Conservation (phyloP, 352 stramenopile species). For the Globisporangium okanoganense region DNA sequence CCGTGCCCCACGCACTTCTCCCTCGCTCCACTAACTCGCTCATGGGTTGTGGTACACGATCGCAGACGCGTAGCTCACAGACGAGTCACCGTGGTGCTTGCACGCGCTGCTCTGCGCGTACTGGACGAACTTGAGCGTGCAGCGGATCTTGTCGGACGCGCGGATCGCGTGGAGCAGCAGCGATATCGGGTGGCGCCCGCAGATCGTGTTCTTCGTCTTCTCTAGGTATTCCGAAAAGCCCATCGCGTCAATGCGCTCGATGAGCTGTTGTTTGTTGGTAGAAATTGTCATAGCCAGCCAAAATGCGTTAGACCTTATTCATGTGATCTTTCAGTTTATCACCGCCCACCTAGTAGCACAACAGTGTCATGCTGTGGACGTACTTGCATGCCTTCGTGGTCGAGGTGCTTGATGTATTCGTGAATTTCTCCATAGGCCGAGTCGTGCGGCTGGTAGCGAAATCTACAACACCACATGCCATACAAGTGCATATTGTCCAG, state of each 20-base stretch:
- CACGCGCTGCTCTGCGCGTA: conserved; percentile 92
- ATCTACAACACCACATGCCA: conserved; percentile 50
- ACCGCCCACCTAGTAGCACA: background rate
- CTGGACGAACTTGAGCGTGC: conserved; percentile 88
- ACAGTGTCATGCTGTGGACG: background rate
- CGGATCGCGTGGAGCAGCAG: conserved; percentile 63
- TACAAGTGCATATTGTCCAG: too few relatives aligned
- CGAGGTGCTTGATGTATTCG: conserved; percentile 95
- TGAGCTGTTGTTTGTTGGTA: too few relatives aligned
- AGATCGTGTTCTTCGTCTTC: conserved; percentile 96
- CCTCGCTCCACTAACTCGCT: background rate
- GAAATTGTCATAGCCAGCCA: too few relatives aligned
- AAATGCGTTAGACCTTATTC: background rate
- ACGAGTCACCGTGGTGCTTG: conserved; percentile 84
- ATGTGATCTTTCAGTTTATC: background rate
- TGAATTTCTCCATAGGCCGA: conserved; percentile 87
- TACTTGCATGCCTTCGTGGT: conserved; percentile 86
- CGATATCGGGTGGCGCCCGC: conserved; percentile 94
- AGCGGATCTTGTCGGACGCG: conserved; percentile 53
- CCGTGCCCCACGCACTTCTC: background rate
- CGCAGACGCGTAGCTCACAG: conserved; percentile 94
- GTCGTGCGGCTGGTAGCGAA: conserved; percentile 89
- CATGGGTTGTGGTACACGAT: conserved; percentile 74
- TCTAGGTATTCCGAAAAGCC: conserved; percentile 95
- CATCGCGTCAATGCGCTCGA: conserved; percentile 87